Evolutionary conservation across 2,329 filamentous ascomycete species (phyloP), one percentile per base, ranked within the genome.

Genomic region (Cladophialophora exuberans): DNA sequence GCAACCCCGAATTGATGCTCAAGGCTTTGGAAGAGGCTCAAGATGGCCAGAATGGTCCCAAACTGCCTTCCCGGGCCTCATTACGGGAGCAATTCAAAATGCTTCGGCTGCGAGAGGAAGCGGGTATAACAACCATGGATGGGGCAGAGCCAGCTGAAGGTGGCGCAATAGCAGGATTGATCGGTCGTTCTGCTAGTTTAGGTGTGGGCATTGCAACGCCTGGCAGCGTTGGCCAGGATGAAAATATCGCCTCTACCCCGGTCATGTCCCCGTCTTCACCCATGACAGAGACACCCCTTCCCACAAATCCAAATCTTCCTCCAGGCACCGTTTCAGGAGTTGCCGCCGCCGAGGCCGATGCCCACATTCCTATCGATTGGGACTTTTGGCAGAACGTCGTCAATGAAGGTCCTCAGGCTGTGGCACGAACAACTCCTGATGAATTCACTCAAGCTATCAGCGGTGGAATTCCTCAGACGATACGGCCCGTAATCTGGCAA

Each of bases 401-500:
- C 28, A 95, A 97, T 63, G 90, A 97, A 74, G 94, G 94, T 0
- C 91, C 92, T 13, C 85, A 90, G 23, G 93, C 90, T 7, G 88
- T 97, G 45, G 88, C 90, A 9, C 85, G 90, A 56, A 91, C 90
- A 3, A 96, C 91, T 67, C 82, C 93, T 0, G 90, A 95, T 65
- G 92, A 97, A 69, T 77, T 99, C 54, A 96, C 93, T 68, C 84
- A 82, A 62, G 92, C 94, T 18, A 97, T 99, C 64, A 89, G 93
- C 45, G 89, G 87, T 33, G 94, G 94, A 26, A 99, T 99, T 54
- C 94, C 94, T 1, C 91, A 87, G 63, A 93, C 92, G 2, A 96
- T 99, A 59, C 86, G 94, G 55, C 95, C 94, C n/a, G 94, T 99
- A 2, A 92, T 99, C 46, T 99, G 94, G 94, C 94, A 99, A 73